These are phyloP conservation scores for Fusarium virguliforme DNA, from an alignment of 2,329 filamentous ascomycete species.

Conservation along the genomic window DNA sequence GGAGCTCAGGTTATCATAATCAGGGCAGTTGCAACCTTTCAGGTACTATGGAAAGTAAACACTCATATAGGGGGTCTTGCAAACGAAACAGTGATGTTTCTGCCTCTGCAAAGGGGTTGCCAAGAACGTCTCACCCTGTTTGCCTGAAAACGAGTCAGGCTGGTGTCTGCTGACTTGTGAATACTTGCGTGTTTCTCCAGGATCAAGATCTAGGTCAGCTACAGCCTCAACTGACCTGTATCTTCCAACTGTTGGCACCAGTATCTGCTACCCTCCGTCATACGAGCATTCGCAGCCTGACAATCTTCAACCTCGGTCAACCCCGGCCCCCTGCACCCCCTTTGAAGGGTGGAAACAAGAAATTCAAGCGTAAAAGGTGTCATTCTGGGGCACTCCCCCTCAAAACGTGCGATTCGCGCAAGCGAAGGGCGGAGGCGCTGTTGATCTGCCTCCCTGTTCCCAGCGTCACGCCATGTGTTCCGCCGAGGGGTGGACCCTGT, in stretches of 20 bases:
- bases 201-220: not conserved
- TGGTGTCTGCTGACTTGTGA: too few species aligned
- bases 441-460: conserved; percentile 3
- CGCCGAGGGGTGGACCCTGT: not conserved
- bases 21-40: not conserved
- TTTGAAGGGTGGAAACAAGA: not conserved
- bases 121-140: not conserved
- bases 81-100: not conserved
- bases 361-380: not conserved
- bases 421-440: conserved; percentile 3
- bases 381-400: conserved; percentile 1
- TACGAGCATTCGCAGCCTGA: not conserved
- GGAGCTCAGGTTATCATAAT: not conserved
- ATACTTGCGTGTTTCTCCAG: not conserved
- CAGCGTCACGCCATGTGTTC: not conserved
- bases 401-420: conserved; percentile 8
- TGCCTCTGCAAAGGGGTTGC: not conserved
- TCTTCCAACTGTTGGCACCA: not conserved
- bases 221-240: not conserved
- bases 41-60: not conserved
- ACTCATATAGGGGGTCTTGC: not conserved
- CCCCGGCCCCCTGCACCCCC: not conserved
- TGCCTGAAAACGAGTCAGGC: not conserved
- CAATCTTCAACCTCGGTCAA: not conserved
- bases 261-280: not conserved